Evolutionary conservation across 2,329 filamentous ascomycete species (phyloP).

Genomic region (Stemphylium beticola): DNA sequence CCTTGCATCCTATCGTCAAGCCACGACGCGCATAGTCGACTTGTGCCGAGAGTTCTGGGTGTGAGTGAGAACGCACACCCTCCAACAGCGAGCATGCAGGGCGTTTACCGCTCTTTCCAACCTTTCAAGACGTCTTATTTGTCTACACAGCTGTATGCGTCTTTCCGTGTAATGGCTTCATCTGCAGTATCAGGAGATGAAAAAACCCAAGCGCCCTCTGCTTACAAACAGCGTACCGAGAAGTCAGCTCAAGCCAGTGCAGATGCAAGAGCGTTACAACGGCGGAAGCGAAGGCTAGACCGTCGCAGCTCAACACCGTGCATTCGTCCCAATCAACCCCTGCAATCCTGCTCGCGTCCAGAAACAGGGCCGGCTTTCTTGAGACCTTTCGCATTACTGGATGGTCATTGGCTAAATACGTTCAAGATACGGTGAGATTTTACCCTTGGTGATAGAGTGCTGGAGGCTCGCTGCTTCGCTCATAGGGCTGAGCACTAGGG

Average conservation of each 20-base stretch:
- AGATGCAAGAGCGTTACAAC: background rate
- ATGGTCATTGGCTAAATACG: background rate
- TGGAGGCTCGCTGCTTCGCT: constrained; percentile 11
- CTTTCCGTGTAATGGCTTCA: background rate
- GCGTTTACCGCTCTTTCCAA: constrained; percentile 7
- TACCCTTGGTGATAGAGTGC: constrained; percentile 18
- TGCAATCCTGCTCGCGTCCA: background rate
- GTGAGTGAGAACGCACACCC: background rate
- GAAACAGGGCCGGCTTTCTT: background rate
- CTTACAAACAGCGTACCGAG: background rate
- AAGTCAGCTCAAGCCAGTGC: constrained; percentile 3
- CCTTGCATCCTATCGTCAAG: no score
- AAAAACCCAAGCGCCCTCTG: background rate
- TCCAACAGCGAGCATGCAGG: background rate
- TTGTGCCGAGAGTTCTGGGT: no score
- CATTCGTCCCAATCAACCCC: constrained; percentile 1
- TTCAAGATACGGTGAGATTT: constrained; percentile 33
- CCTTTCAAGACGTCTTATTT: background rate
- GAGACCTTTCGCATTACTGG: background rate
- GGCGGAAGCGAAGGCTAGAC: background rate
- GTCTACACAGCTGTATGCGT: background rate
- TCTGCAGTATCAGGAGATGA: constrained; percentile 1
- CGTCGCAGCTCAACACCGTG: background rate
- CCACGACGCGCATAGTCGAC: no score
- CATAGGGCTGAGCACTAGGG: constrained; percentile 35